Conservation (phyloP, 177 flowering plant genomes). For the Telopea speciosissima region DNA sequence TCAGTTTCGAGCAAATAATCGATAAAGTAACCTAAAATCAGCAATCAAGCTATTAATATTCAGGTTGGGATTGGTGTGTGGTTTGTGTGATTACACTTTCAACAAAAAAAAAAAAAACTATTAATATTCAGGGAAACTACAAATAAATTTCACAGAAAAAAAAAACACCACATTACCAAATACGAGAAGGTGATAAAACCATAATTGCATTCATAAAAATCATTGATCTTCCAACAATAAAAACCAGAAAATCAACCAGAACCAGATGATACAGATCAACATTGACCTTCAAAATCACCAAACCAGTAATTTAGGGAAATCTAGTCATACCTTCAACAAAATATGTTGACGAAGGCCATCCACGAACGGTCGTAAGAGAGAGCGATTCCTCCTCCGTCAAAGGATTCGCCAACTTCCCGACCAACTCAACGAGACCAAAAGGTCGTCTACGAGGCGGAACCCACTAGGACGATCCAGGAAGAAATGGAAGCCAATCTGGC, state of each 20-base stretch:
- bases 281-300: not conserved
- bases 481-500: conserved; percentile 84
- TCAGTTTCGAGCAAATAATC: no score
- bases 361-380: conserved; percentile 40
- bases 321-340: conserved; percentile 35
- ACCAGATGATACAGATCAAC: not conserved
- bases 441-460: conserved; percentile 58
- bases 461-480: conserved; percentile 87
- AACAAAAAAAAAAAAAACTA: no score
- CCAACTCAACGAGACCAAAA: conserved; percentile 40
- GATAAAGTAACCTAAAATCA: no score
- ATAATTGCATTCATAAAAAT: no score
- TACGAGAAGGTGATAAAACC: no score
- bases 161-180: no score
- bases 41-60: no score
- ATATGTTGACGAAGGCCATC: conserved; percentile 69
- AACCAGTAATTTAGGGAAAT: not conserved
- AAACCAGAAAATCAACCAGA: not conserved
- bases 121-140: no score
- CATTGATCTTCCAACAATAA: no score
- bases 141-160: no score
- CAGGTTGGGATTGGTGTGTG: no score
- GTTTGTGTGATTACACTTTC: no score
- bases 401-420: conserved; percentile 42
- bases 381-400: conserved; percentile 42